Percentiles rank a stretch among this genome's conserved stretches.
Evolutionary conservation across 2,329 filamentous ascomycete genomes (phyloP).

Genomic region (Cercospora zeina): DNA sequence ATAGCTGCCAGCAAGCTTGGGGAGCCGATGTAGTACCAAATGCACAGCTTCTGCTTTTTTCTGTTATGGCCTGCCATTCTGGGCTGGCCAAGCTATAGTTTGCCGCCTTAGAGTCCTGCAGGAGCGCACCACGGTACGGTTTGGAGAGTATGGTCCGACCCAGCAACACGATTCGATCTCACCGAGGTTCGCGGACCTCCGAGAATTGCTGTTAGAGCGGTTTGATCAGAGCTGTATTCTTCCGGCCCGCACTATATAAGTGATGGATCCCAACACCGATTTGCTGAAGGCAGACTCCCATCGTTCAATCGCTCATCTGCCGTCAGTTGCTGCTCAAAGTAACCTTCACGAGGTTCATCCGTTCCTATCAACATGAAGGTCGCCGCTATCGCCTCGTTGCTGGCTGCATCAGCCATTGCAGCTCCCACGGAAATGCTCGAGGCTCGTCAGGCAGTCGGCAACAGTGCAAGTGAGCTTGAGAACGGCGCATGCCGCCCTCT

Average conservation of each 20-base stretch:
- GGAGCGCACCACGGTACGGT: not conserved
- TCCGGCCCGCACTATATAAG: not conserved
- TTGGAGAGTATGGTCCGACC: not conserved
- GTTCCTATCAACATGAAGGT: conserved; percentile 5
- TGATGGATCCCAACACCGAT: not conserved
- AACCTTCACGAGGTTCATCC: not conserved
- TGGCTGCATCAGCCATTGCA: conserved; percentile 16
- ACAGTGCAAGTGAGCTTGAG: conserved; percentile 24
- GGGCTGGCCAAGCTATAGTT: not conserved
- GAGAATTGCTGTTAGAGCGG: not conserved
- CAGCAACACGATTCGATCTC: not conserved
- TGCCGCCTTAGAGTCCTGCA: not conserved
- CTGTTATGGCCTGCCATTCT: not conserved
- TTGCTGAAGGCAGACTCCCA: not conserved
- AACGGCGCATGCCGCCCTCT: conserved; percentile 46
- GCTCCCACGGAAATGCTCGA: conserved; percentile 9
- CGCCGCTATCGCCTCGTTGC: conserved; percentile 8
- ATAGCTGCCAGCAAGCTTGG: not conserved
- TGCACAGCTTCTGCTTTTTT: not conserved
- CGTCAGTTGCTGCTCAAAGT: not conserved
- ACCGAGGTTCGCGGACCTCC: not conserved
- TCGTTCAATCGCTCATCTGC: not conserved
- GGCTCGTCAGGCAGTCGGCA: conserved; percentile 4
- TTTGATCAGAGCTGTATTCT: not conserved
- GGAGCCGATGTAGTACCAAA: not conserved